Evolutionary conservation across 148 eudicot genomes (phyloP), one percentile per base, ranked within the genome.

Genomic region (Hydrangea macrophylla): DNA sequence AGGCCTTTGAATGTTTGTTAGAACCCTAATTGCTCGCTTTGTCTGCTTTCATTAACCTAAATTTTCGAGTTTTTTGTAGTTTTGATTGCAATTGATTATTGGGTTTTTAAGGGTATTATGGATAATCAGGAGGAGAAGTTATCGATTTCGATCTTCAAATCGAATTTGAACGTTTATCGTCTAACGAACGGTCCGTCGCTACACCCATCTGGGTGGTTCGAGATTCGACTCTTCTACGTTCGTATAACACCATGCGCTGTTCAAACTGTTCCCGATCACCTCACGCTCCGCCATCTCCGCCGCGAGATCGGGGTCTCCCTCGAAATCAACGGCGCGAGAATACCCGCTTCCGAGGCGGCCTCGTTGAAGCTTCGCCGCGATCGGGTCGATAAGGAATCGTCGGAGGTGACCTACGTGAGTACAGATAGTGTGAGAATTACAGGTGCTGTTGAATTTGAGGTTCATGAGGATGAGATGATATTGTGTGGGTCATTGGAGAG

Each of bases 391-490:
- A 78, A 70, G 55, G 84, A 76, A 10, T 76, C 85, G 7, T 76
- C 88, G 35, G 97, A 91, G 72, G 94, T 86, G 5, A 88, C 95
- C 1, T 91, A 84, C 30, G 95, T 91, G 15, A 82, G 89, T 65
- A 91, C 97, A 0, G 97, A 91, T 64, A 83, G 65, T 65, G 81
- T 91, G 12, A 80, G 77, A 73, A 44, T 91, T 22, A 60, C 84
- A 4, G 90, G 95, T 0, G 80, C 83, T 2, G 68, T 83, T 5
- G 96, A 93, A 15, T 93, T 93, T 57, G 98, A 90, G 89, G 92
- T 90, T 18, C 69, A 62, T 40, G 96, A 93, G 58, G 79, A 86
- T 15, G 80, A 80, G 23, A 44, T 86, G 84, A 64, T 93, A 1
- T 48, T 93, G 23, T 86, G 95, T 64, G 98, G 98, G 11, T 83